Evolutionary conservation across 148 eudicot genomes (phyloP), one percentile per base, ranked within the genome.

Genomic region (Suaeda aralocaspica): DNA sequence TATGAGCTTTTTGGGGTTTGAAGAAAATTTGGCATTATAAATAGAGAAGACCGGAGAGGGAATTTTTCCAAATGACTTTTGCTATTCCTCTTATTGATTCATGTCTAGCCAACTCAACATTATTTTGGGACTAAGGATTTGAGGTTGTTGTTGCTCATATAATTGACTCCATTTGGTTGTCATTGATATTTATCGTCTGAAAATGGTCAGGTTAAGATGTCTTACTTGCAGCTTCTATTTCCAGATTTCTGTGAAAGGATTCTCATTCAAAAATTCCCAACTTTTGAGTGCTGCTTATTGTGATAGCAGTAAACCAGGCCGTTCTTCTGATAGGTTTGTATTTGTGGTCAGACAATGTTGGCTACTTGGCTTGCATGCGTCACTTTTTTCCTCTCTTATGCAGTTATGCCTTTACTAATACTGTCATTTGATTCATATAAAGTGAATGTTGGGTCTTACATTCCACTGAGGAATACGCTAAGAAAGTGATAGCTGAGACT

Each of bases 291-390:
- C 90, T 77, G 97, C 97, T 39, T 81, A 71, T 49, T 91, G 91
- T 70, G 94, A 94, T 72, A 91, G 96, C 84, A 94, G 96, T 83
- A 94, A 94, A 74, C 99, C 97, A 33, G 91, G 84, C 45, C 96
- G 96, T 30, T 81, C 93, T 49, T 73, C 79, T 60, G 30, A 63
- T 11, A 87, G 97, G 97, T 92, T 74, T 70, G 79, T 77, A 45
- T 44, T 67, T 19, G 71, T 64, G 18, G 75, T 64, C 24, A 5
- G 58, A 52, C 45, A 50, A 5, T 18, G 44, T 16, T n/a, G n/a
- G n/a, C 26, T 57, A 33, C 72, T 60, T 71, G 24, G 25, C 72
- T 60, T 71, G 24, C 10, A 29, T 46, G 45, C 22, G n/a, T 34
- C 42, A 46, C 25, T 49, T 64, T 39, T 68, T 31, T 16, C 12